Base-by-base conservation (phyloP, 1,284 basidiomycete species). In the Lentinus polychrous region DNA sequence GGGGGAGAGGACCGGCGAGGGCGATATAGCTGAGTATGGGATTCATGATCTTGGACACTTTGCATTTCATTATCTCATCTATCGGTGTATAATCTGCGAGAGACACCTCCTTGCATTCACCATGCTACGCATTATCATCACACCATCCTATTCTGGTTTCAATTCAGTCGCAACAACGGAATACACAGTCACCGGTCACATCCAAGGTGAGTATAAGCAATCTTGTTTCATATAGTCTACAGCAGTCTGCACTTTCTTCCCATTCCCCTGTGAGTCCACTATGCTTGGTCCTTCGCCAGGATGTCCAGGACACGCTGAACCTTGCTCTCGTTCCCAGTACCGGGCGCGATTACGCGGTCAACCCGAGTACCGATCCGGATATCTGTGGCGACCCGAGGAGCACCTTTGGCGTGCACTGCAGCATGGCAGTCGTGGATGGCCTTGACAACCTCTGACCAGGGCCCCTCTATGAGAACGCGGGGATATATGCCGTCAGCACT, bases 281-380 rank as follows among this genome's bases (percentile, higher is more conserved):
- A 12, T 8, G 20, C 20, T 14, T 20, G 12, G 50, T 76, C 73
- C 55, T 66, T 70, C 8, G 71, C 72, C 18, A 86, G 64, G 41
- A 94, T 91, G 42, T 84, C 82, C 57, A 88, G 74, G 1, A 95
- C 91, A 11, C 92, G 78, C 49, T 75, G 73, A 17, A 93, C 76
- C 62, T 95, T 95, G 45, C 69, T 69, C 20, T 79, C 78, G 57
- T 94, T 94, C 3, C 82, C 90, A 39, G 75, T 72, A 6, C 88
- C 91, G 1, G 73, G 70, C 1, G 64, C 65, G 33, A 85, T 76
- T 24, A 76, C 68, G 47, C 81, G 76, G 66, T 94, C 92, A 15
- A 77, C 76, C 38, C 93, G 79, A 0, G 93, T 96, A 38, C 93
- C 93, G 49, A 96, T 94, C 24, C 93, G 85, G 51, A 96, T 88